Conservation (phyloP, 768 basidiomycete species). For the Xerocomellus dryophilus region DNA sequence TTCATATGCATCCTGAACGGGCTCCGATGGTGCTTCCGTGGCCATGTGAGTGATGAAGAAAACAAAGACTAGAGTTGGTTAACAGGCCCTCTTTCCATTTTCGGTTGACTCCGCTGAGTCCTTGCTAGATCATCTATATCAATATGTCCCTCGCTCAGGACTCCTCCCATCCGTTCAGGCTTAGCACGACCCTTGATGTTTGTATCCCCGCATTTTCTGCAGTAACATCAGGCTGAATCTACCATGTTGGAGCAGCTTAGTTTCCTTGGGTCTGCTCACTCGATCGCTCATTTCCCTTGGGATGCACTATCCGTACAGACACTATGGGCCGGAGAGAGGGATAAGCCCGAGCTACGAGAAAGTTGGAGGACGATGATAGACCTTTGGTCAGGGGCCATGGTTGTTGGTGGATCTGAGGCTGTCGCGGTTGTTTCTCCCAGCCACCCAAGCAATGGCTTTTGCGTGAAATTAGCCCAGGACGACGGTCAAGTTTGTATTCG, state of each 20-base stretch:
- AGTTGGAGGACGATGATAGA: conserved; percentile 47
- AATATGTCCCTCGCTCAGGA: conserved; percentile 8
- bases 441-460: conserved; percentile 21
- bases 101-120: conserved; percentile 14
- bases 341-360: conserved; percentile 30
- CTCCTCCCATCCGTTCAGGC: conserved; percentile 36
- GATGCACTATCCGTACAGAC: conserved; percentile 35
- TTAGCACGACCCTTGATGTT: conserved; percentile 45
- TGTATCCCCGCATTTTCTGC: conserved; percentile 25
- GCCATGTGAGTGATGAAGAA: conserved; percentile 21
- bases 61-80: neutral
- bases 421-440: conserved; percentile 37
- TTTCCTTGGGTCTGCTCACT: conserved; percentile 36
- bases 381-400: conserved; percentile 50
- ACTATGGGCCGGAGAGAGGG: conserved; percentile 36
- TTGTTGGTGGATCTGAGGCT: conserved; percentile 42
- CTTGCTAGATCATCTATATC: neutral
- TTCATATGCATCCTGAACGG: conserved; percentile 34
- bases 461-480: conserved; percentile 36
- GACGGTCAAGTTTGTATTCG: conserved; percentile 16
- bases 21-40: conserved; percentile 16
- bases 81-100: conserved; percentile 21
- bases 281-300: conserved; percentile 48
- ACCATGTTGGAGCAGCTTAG: conserved; percentile 17
- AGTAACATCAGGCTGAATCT: conserved; percentile 9